Evolutionary conservation across 345 rosid species (phyloP).

Genomic region (Syzygium grande): DNA sequence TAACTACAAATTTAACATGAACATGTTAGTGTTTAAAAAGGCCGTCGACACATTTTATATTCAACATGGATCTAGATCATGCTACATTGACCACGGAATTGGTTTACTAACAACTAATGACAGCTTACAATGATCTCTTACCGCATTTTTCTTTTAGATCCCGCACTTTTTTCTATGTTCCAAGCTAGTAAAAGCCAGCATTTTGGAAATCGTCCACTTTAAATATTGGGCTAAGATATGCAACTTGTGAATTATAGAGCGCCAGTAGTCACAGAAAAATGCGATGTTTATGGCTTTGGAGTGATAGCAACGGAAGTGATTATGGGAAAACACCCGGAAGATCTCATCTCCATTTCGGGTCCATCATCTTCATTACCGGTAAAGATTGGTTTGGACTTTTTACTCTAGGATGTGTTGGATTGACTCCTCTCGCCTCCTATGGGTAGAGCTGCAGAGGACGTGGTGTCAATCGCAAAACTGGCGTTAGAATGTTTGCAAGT

Average conservation of each 20-base stretch:
- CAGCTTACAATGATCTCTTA: background rate
- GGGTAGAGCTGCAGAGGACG: background rate
- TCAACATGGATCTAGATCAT: background rate
- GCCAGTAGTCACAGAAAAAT: background rate
- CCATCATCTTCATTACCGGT: background rate
- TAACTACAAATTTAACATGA: background rate
- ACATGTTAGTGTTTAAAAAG: background rate
- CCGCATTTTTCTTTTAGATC: background rate
- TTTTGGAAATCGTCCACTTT: background rate
- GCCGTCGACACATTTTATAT: background rate
- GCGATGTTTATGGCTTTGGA: conserved; percentile 3
- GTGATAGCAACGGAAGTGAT: background rate
- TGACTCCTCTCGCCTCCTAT: background rate
- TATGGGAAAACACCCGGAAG: background rate
- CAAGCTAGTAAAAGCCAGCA: background rate
- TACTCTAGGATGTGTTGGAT: background rate
- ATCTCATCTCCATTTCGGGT: background rate
- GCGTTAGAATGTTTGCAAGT: background rate
- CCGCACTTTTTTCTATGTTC: background rate
- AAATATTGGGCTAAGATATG: background rate
- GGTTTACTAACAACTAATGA: background rate
- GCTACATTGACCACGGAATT: background rate
- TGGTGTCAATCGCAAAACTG: background rate
- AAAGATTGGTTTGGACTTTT: background rate
- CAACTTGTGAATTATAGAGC: background rate